Evolutionary conservation across 2,329 filamentous ascomycete species (phyloP).

Genomic region (Periconia digitata): DNA sequence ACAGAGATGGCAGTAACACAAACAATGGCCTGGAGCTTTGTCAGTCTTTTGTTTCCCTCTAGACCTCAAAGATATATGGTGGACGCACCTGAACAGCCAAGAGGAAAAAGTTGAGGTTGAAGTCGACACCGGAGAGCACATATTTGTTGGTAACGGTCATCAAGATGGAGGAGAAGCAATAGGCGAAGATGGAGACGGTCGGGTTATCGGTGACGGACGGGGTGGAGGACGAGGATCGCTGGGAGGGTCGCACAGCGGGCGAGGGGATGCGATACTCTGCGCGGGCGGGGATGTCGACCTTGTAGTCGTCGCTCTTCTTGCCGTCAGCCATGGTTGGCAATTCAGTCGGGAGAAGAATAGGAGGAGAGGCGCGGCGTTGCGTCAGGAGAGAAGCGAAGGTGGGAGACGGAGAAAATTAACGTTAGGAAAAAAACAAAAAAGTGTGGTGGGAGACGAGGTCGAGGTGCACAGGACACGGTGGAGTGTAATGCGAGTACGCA

Average conservation of each 20-base stretch:
- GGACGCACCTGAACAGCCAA: constrained; percentile 81
- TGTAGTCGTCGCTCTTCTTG: constrained; percentile 81
- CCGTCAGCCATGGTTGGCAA: constrained; percentile 73
- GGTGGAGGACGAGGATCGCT: constrained; percentile 20
- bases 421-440: constrained; percentile 11
- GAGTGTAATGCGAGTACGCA: not conserved
- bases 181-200: constrained; percentile 77
- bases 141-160: constrained; percentile 99
- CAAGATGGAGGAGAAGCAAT: constrained; percentile 94
- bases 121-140: constrained; percentile 84
- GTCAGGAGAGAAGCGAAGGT: constrained; percentile 8
- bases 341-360: constrained; percentile 7
- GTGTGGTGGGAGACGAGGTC: constrained; percentile 9
- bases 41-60: not conserved
- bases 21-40: constrained; percentile 70
- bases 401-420: constrained; percentile 3
- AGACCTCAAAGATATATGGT: not conserved
- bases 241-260: constrained; percentile 53
- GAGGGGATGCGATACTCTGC: constrained; percentile 43
- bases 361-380: constrained; percentile 9
- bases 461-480: constrained; percentile 6
- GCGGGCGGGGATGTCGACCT: constrained; percentile 62
- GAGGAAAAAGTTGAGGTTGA: constrained; percentile 97
- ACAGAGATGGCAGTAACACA: constrained; percentile 82
- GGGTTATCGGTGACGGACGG: constrained; percentile 69